phyloP scores from a whole-genome alignment of 2,329 filamentous ascomycete genomes.

The Fusarium sp. region DNA sequence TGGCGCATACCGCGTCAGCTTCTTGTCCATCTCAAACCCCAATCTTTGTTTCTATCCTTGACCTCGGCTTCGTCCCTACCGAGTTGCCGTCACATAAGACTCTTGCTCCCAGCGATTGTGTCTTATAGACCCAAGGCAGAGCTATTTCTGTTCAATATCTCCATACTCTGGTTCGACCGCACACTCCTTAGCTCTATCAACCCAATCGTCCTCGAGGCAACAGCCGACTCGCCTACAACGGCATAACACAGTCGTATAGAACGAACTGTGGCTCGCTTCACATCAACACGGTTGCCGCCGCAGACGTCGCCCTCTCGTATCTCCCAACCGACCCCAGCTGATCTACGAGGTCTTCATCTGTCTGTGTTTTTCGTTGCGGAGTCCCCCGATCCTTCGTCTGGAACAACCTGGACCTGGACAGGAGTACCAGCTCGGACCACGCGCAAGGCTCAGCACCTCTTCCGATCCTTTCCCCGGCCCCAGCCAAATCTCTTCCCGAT shows the following conservation, averaged over 20 bases:
- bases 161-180: neutral
- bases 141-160: neutral
- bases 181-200: neutral
- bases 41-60: constrained; percentile 14
- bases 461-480: constrained; percentile 19
- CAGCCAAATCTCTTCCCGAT: constrained; percentile 34
- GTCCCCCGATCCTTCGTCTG: constrained; percentile 12
- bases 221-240: neutral
- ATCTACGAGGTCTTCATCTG: neutral
- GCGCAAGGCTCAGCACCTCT: constrained; percentile 15
- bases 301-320: neutral
- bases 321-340: neutral
- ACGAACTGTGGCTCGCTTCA: neutral
- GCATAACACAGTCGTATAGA: neutral
- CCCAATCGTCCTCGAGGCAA: neutral
- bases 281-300: neutral
- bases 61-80: constrained; percentile 16
- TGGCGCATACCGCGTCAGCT: constrained; percentile 2
- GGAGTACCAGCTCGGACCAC: constrained; percentile 19
- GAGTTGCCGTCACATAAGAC: constrained; percentile 1
- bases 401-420: constrained; percentile 17
- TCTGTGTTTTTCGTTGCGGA: neutral
- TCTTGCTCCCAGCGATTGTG: neutral
- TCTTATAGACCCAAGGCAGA: constrained; percentile 1
- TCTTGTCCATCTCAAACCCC: neutral